Evolutionary conservation across 371 early-diverging fungal genomes (phyloP), one percentile per base, ranked within the genome.

Genomic region (Entomophthora muscae): DNA sequence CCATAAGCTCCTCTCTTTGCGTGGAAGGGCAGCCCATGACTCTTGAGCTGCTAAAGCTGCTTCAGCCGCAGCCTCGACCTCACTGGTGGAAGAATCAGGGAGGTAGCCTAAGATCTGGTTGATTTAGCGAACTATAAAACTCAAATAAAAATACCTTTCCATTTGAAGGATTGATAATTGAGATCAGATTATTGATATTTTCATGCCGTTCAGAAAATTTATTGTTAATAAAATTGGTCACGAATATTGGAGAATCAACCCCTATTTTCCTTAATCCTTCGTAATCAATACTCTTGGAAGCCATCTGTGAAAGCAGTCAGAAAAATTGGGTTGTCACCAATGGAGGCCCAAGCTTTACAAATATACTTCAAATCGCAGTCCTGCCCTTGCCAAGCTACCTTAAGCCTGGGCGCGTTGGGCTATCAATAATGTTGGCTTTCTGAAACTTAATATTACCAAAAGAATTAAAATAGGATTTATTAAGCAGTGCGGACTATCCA

Each of bases 31-130:
- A 22, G 83, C 78, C 89, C 89, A 89, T 5, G 62, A n/a, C 0
- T 67, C 68, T 64, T 85, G 88, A 1, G 89, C 88, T 0, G 53
- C 53, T 17, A 70, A 66, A 53, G 89, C 86, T 0, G 85, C 83
- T n/a, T 61, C 61, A 22, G 81, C 84, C 1, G 89, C 89, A 24
- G 65, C 66, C 56, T 85, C 76, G 30, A 88, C 77, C 53, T 87
- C 89, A 0, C 66, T 65, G 7, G 63, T 65, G 42, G 64, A 65
- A n/a, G 88, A 88, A 70, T 83, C 74, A 0, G 88, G 84, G 24
- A 60, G 21, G 26, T 12, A 12, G 21, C 58, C 58, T 13, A 57
- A 21, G 2, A 57, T 3, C 58, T 57, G 5, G 5, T 10, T 42
- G 42, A 42, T 42, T 42, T 10, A 42, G 42, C 5, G 42, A 5